phyloP scores from a whole-genome alignment of 1,284 basidiomycete species.

The Porodaedalea pini region DNA sequence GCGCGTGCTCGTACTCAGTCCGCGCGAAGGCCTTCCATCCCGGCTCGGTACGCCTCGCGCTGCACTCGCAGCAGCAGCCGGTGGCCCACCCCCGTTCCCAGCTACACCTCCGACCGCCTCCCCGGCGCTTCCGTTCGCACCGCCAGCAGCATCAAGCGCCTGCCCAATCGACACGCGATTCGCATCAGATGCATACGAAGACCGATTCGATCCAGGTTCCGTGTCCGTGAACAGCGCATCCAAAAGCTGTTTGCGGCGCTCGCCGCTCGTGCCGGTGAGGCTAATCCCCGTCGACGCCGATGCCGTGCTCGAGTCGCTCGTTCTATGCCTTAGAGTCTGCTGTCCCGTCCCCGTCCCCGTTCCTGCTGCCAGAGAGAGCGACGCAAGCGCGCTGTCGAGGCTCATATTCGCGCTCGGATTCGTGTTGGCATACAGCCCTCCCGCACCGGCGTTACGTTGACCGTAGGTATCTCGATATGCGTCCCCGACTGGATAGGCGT shows the following conservation, averaged over 20 bases:
- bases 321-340: constrained; percentile 15
- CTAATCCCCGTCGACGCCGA: constrained; percentile 16
- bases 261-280: constrained; percentile 14
- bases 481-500: neutral
- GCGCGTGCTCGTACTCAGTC: constrained; percentile 10
- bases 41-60: constrained; percentile 15
- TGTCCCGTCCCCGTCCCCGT: neutral
- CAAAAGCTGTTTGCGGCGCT: constrained; percentile 17
- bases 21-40: constrained; percentile 17
- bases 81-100: neutral
- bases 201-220: neutral
- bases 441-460: neutral
- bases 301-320: constrained; percentile 7
- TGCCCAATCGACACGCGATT: neutral
- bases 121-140: neutral
- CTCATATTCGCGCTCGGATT: constrained; percentile 6
- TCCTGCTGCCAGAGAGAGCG: neutral
- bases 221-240: constrained; percentile 14
- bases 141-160: neutral
- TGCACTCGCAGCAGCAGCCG: neutral
- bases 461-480: neutral
- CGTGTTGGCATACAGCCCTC: neutral
- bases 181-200: neutral
- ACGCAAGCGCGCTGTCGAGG: constrained; percentile 12
- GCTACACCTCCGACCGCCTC: neutral